These are phyloP conservation scores for Coemansia sp. DNA, from an alignment of 192 early-diverging fungal genomes.

Conservation along the genomic window DNA sequence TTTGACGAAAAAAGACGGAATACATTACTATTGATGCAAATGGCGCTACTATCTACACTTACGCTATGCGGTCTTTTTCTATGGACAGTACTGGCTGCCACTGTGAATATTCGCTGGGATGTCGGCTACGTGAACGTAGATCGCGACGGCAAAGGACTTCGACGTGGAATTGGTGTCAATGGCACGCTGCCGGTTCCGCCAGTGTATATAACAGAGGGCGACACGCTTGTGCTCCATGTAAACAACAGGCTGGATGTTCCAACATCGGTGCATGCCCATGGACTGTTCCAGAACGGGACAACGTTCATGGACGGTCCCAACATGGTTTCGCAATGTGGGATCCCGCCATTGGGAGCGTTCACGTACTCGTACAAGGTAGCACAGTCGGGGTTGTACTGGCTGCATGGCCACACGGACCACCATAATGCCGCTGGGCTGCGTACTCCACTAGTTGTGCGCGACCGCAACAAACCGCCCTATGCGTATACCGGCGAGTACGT, in stretches of 20 bases:
- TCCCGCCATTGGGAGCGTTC: constrained; percentile 60
- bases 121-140: constrained; percentile 60
- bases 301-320: constrained; percentile 65
- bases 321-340: constrained; percentile 70
- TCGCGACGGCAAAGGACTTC: constrained; percentile 59
- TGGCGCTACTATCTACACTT: neutral
- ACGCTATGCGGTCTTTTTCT: neutral
- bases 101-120: constrained; percentile 54
- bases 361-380: constrained; percentile 61
- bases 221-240: constrained; percentile 23
- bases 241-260: constrained; percentile 55
- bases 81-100: neutral
- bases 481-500: constrained; percentile 61
- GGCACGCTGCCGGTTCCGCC: constrained; percentile 56
- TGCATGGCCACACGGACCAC: constrained; percentile 63
- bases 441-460: constrained; percentile 63
- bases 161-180: constrained; percentile 64
- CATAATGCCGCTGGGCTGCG: constrained; percentile 82
- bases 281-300: constrained; percentile 68
- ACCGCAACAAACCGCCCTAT: constrained; percentile 43
- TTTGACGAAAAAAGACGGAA: neutral
- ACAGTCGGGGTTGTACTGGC: constrained; percentile 74
- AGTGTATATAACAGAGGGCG: constrained; percentile 14
- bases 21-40: too few species aligned
- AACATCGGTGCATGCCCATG: constrained; percentile 71